Evolutionary conservation across 768 basidiomycete genomes (phyloP).

Genomic region (Paxillus rubicundulus): DNA sequence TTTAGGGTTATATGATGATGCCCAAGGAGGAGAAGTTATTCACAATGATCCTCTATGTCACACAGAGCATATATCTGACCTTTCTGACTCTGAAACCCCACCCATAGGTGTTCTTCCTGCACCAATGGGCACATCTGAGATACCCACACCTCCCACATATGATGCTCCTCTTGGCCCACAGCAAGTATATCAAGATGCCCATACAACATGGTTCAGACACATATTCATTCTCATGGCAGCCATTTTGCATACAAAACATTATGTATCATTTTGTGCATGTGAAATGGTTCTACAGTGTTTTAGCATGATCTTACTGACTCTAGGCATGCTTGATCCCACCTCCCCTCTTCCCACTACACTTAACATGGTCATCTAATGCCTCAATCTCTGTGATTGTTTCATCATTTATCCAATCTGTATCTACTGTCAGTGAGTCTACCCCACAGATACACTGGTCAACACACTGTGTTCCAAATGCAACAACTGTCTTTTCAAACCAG

Average conservation of each 20-base stretch:
- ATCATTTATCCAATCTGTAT: background rate
- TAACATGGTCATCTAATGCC: conserved; percentile 1
- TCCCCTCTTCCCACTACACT: conserved; percentile 1
- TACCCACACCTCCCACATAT: too few species aligned
- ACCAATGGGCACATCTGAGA: too few species aligned
- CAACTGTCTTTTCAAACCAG: background rate
- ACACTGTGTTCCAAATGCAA: background rate
- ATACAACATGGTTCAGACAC: conserved; percentile 13
- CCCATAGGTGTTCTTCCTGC: too few species aligned
- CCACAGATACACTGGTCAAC: background rate
- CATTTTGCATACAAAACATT: conserved; percentile 22
- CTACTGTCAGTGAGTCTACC: background rate
- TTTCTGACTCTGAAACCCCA: background rate
- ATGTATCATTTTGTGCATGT: conserved; percentile 21
- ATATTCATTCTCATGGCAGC: conserved; percentile 13
- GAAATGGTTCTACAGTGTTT: conserved; percentile 11
- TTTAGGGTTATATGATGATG: too few species aligned
- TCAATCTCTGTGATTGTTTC: background rate
- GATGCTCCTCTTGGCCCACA: too few species aligned
- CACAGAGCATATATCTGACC: too few species aligned
- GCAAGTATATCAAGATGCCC: background rate
- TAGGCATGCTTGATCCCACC: conserved; percentile 1
- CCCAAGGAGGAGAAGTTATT: too few species aligned
- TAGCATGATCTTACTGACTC: conserved; percentile 8
- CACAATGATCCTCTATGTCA: too few species aligned